Evolutionary conservation across 208 protist species (phyloP), one percentile per base, ranked within the genome.

Genomic region (Trypanosoma brucei): DNA sequence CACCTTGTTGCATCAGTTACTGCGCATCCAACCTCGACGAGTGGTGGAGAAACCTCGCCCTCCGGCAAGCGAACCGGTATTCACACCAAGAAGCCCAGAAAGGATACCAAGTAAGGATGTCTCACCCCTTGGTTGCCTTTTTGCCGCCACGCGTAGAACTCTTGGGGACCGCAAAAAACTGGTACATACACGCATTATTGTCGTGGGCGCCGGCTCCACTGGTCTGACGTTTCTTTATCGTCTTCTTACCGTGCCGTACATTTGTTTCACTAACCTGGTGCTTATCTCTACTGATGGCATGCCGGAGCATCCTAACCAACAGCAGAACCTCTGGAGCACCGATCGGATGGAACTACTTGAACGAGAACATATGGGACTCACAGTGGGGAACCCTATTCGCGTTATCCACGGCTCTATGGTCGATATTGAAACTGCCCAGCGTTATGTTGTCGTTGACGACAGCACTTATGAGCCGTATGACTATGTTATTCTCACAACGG

Each of bases 381-480:
- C 65, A 22, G 66, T 86, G 7, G 73, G 76, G 46, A 74, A 71
- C 33, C 76, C 72, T 11, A 68, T 94, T 31, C 86, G 88, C n/a
- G 72, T 94, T 33, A 76, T 95, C 30, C 55, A 76, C 22, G 88
- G 88, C 33, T 83, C 75, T n/a, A 51, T 96, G 30, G 65, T 94
- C 7, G 92, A 97, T 74, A 68, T 97, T 3, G 90, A 97, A 60
- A 92, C 83, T 39, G 72, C 58, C 11, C 72, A 91, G 63, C 84
- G 81, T 48, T 94, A 82, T 55, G 72, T 97, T 22, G 71, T 76
- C 40, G 62, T 92, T 22, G 91, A 96, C 70, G 92, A 94, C 63
- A 81, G 83, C 39, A 71, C 77, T 40, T 92, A 87, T 51, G 88
- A 94, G 68, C 85, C 90, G 33, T 97, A 97, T 70, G 92, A 97